A percentile compares a stretch with the other conserved stretches of the same genome.
These are phyloP conservation scores for Scytalidium sp. DNA, from an alignment of 2,329 filamentous ascomycete species.

Conservation along the genomic window DNA sequence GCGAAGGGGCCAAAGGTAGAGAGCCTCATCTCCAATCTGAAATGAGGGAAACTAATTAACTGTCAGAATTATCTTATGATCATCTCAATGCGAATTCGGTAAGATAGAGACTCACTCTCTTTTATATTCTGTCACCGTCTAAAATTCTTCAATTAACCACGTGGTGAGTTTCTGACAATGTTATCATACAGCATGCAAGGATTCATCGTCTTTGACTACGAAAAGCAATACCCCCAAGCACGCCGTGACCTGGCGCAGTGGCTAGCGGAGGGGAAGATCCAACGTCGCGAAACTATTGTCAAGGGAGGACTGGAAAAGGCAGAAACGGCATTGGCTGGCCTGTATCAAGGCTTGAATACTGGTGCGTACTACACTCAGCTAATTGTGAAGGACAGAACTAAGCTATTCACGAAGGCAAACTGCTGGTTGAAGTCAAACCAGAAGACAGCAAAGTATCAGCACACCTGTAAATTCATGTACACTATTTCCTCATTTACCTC, in stretches of 20 bases:
- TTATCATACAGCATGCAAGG: conserved; percentile 56
- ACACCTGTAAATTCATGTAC: background rate
- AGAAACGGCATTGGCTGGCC: conserved; percentile 57
- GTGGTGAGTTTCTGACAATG: conserved; percentile 14
- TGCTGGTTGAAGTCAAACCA: conserved; percentile 52
- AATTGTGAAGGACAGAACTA: background rate
- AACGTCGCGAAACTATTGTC: conserved; percentile 68
- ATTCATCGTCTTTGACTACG: conserved; percentile 72
- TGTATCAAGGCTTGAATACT: conserved; percentile 69
- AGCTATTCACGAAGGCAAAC: conserved; percentile 36
- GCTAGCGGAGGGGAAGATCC: conserved; percentile 69
- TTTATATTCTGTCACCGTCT: background rate
- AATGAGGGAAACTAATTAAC: conserved; percentile 6
- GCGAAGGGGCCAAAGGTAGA: conserved; percentile 51
- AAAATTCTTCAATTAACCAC: background rate
- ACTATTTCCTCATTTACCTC: background rate
- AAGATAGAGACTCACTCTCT: conserved; percentile 13
- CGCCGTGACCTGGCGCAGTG: conserved; percentile 61
- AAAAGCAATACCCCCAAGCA: conserved; percentile 53
- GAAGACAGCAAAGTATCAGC: conserved; percentile 8
- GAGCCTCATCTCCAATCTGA: background rate
- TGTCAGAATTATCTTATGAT: conserved; percentile 48
- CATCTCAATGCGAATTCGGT: conserved; percentile 50
- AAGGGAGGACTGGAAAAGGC: conserved; percentile 65
- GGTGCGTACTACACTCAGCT: conserved; percentile 39